A percentile compares a stretch with the other conserved stretches of the same genome.
These are phyloP conservation scores for Herpetomonas samuelpessoai DNA, from an alignment of 208 protist species.

Conservation along the genomic window DNA sequence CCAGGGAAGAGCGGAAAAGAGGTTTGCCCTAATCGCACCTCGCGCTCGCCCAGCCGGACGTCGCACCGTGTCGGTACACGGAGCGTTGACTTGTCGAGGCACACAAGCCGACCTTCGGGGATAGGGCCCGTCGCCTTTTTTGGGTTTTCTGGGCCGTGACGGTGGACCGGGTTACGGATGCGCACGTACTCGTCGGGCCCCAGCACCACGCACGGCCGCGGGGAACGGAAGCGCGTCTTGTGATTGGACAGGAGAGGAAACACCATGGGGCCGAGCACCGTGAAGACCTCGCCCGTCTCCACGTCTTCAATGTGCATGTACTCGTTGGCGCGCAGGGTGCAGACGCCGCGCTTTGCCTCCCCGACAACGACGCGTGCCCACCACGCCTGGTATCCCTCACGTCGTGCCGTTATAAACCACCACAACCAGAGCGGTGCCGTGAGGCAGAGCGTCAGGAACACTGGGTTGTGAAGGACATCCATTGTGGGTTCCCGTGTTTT, in stretches of 20 bases:
- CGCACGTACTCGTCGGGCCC: constrained; percentile 90
- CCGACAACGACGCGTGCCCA: too few relatives aligned
- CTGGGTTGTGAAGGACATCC: too few relatives aligned
- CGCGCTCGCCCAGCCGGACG: constrained; percentile 21
- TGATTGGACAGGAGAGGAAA: constrained; percentile 83
- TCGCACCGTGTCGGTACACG: not conserved
- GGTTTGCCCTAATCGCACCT: constrained; percentile 69
- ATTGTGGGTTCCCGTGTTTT: too few relatives aligned
- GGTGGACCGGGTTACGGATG: constrained; percentile 81
- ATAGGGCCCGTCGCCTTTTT: not conserved
- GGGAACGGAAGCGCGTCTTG: constrained; percentile 21
- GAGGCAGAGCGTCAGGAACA: too few relatives aligned
- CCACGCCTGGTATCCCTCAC: too few relatives aligned
- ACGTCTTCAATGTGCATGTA: constrained; percentile 88
- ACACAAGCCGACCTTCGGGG: constrained; percentile 6
- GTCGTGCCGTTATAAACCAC: too few relatives aligned
- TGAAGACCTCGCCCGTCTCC: constrained; percentile 74
- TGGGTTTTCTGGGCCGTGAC: not conserved
- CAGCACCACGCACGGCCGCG: constrained; percentile 54
- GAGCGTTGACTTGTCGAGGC: constrained; percentile 4
- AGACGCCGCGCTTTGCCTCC: too few relatives aligned
- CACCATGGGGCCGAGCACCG: constrained; percentile 84
- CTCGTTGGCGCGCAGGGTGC: constrained; percentile 50
- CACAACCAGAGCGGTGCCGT: too few relatives aligned
- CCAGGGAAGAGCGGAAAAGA: constrained; percentile 93